Base-by-base conservation (phyloP, 345 rosid species). In the Sonneratia alba region DNA sequence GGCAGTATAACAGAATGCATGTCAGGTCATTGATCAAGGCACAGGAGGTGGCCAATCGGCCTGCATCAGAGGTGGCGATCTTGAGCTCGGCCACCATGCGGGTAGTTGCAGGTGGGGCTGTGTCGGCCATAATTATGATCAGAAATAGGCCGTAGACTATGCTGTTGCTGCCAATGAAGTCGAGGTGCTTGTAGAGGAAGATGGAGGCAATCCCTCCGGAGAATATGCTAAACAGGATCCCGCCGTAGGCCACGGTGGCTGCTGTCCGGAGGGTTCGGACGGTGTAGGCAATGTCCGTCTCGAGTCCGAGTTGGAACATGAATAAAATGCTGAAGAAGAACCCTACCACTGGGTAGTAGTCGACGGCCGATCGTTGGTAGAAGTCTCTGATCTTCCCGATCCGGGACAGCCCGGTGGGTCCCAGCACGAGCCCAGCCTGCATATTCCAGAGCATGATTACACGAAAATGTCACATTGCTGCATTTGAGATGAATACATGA, bases 241-340 rank as follows among this genome's bases (percentile, higher is more conserved):
- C 88, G 6, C 88, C 86, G 0, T 68, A 76, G 6, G 97, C 83
- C 40, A 93, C 67, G 27, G 79, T 74, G 71, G 80, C 68, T 2
- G 88, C 81, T 1, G 75, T 73, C 10, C 81, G 82, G 61, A 89
- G n/a, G 74, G 86, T 87, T 27, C 89, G 85, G 67, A 75, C 79
- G 3, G 85, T 45, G 72, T 86, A 91, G 71, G 88, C 74, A 49
- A 82, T 73, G 72, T 89, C 98, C 15, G 80, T 76, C 77, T 91
- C 89, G 3, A 91, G 83, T 11, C 96, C 97, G 70, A 91, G 84
- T 77, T 86, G 79, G 85, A 94, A 94, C 90, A 88, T 88, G 74
- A 94, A 87, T 51, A 85, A 71, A 64, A 86, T 76, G 59, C 93
- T 83, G 72, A 84, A 84, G 47, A 89, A 36, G 78, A 86, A 79